Evolutionary conservation across 2,329 filamentous ascomycete genomes (phyloP).

Genomic region (Hyphodiscus sp.): DNA sequence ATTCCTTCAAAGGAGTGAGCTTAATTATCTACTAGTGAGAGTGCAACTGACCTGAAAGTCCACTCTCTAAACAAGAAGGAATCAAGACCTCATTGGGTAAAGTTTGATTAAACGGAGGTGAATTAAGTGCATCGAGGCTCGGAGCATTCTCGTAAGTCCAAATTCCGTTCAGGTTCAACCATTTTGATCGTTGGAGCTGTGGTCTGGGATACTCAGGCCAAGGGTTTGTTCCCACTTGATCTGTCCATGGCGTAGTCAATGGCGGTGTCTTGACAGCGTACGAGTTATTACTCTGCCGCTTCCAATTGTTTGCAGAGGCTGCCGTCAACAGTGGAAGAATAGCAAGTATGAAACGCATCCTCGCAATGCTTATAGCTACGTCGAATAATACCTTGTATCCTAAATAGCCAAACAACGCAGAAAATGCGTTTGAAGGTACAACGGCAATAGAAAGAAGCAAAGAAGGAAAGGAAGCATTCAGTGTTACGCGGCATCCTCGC

Average conservation of each 20-base stretch:
- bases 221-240: conserved; percentile 39
- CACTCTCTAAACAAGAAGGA: conserved; percentile 48
- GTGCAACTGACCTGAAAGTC: conserved; percentile 35
- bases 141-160: conserved; percentile 39
- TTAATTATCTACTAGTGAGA: neutral
- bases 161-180: conserved; percentile 43
- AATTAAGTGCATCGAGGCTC: conserved; percentile 32
- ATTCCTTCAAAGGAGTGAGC: conserved; percentile 28
- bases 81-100: conserved; percentile 41
- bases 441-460: too few relatives aligned
- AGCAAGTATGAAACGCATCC: too few relatives aligned
- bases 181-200: conserved; percentile 38
- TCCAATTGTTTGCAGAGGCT: too few relatives aligned
- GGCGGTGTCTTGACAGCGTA: conserved; percentile 37
- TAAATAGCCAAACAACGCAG: too few relatives aligned
- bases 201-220: conserved; percentile 45
- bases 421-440: too few relatives aligned
- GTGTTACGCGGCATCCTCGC: too few relatives aligned
- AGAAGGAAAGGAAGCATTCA: too few relatives aligned
- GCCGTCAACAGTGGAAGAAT: too few relatives aligned
- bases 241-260: conserved; percentile 39
- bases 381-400: too few relatives aligned
- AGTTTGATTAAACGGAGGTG: conserved; percentile 38
- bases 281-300: neutral
- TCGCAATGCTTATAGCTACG: too few relatives aligned